Conservation (phyloP, 495 filamentous ascomycete species). For the Tuber aestivum region DNA sequence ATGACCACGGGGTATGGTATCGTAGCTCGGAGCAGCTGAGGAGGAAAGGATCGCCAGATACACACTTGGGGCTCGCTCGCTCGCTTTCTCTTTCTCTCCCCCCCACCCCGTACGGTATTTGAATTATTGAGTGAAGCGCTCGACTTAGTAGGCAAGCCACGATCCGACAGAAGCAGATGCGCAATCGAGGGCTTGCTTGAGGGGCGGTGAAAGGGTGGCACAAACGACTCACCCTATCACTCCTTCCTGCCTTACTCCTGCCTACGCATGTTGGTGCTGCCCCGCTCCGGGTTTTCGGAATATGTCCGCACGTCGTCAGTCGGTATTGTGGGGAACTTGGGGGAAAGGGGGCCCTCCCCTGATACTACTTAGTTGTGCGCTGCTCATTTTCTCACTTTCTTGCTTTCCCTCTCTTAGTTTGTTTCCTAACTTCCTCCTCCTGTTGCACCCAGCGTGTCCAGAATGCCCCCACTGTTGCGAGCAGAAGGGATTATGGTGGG, state of each 20-base stretch:
- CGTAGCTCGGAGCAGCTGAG: no score
- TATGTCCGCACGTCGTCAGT: no score
- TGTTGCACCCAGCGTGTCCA: no score
- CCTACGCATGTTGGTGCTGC: neutral
- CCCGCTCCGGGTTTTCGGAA: neutral
- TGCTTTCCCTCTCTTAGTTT: no score
- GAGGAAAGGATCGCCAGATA: no score
- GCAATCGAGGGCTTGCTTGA: neutral
- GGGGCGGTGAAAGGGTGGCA: neutral
- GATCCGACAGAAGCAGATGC: neutral
- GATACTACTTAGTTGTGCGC: neutral
- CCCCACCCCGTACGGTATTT: no score
- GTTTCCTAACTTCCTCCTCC: no score
- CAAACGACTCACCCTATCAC: neutral
- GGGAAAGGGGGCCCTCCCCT: neutral
- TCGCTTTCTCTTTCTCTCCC: no score
- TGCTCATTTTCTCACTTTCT: no score
- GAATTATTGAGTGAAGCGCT: neutral
- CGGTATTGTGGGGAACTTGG: neutral
- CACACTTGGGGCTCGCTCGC: no score
- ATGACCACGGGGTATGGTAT: no score
- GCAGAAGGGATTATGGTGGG: neutral
- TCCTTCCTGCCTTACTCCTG: neutral
- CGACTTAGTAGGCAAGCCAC: neutral
- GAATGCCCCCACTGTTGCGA: neutral